phyloP scores from a whole-genome alignment of 202 grass and related monocot species.

The Carex sylvatica region DNA sequence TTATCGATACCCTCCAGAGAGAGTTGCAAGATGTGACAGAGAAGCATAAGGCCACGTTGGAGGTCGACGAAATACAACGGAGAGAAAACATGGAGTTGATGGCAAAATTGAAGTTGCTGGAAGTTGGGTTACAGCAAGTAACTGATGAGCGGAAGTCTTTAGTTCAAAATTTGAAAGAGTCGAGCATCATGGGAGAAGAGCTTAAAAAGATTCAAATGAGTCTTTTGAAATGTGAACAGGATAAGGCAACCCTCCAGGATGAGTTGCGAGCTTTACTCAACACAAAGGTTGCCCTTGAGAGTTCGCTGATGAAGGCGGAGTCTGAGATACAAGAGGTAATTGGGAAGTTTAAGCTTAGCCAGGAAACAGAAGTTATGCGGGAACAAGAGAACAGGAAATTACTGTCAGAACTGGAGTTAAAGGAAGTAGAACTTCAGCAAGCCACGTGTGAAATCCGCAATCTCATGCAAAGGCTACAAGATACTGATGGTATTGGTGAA shows the following conservation, averaged over 20 bases:
- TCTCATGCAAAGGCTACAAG: conserved; percentile 59
- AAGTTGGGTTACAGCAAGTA: conserved; percentile 59
- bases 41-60: conserved; percentile 57
- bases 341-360: conserved; percentile 56
- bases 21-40: conserved; percentile 67
- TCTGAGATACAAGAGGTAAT: conserved; percentile 55
- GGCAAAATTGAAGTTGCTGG: conserved; percentile 61
- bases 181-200: conserved; percentile 47
- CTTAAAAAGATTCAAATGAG: conserved; percentile 56
- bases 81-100: conserved; percentile 54
- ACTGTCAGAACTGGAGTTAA: conserved; percentile 54
- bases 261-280: conserved; percentile 1
- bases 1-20: conserved; percentile 55
- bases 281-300: conserved; percentile 11
- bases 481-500: conserved; percentile 42
- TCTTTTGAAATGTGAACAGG: conserved; percentile 58
- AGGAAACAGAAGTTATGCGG: conserved; percentile 63
- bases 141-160: conserved; percentile 56
- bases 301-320: conserved; percentile 45
- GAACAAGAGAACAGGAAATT: conserved; percentile 48
- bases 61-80: conserved; percentile 58
- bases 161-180: conserved; percentile 48
- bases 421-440: conserved; percentile 67
- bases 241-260: conserved; percentile 42
- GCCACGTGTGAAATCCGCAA: conserved; percentile 45